A percentile compares a stretch with the other conserved stretches of the same genome.
Evolutionary conservation across 805 yeast species (phyloP).

Genomic region (Metschnikowia arizonensis): DNA sequence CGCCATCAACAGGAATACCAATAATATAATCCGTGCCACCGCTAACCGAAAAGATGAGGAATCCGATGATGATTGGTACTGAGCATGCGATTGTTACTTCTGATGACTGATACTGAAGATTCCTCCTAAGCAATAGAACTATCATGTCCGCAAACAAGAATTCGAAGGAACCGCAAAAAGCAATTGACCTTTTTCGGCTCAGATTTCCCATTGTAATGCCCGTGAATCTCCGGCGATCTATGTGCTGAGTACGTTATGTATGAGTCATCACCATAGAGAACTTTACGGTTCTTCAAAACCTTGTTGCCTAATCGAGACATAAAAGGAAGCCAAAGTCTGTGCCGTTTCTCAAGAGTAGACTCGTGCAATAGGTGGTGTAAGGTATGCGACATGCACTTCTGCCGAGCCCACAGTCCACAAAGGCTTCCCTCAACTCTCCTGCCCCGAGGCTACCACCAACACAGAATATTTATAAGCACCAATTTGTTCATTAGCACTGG

Average conservation of each 20-base stretch:
- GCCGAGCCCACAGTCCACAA: not conserved
- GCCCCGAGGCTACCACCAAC: not conserved
- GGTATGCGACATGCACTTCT: not conserved
- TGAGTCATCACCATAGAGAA: slow-evolving; percentile 1
- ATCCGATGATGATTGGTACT: slow-evolving; percentile 21
- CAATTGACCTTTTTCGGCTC: not conserved
- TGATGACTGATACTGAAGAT: no score
- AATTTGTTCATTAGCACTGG: no score
- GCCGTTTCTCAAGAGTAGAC: not conserved
- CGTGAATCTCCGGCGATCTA: not conserved
- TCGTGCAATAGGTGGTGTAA: not conserved
- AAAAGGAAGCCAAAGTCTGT: not conserved
- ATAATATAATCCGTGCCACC: slow-evolving; percentile 21
- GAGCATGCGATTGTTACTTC: no score
- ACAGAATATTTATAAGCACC: not conserved
- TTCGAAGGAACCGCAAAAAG: not conserved
- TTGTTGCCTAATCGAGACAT: slow-evolving; percentile 5
- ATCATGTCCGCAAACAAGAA: not conserved
- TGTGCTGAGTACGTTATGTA: not conserved
- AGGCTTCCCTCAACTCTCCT: not conserved
- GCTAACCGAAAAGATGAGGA: slow-evolving; percentile 26
- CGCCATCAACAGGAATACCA: slow-evolving; percentile 32
- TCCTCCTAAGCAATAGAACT: no score
- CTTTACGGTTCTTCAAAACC: slow-evolving; percentile 2
- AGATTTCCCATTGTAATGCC: not conserved